A percentile compares a stretch with the other conserved stretches of the same genome.
Evolutionary conservation across 1,139 yeast species (phyloP).

Genomic region (Wickerhamomyces sp.): DNA sequence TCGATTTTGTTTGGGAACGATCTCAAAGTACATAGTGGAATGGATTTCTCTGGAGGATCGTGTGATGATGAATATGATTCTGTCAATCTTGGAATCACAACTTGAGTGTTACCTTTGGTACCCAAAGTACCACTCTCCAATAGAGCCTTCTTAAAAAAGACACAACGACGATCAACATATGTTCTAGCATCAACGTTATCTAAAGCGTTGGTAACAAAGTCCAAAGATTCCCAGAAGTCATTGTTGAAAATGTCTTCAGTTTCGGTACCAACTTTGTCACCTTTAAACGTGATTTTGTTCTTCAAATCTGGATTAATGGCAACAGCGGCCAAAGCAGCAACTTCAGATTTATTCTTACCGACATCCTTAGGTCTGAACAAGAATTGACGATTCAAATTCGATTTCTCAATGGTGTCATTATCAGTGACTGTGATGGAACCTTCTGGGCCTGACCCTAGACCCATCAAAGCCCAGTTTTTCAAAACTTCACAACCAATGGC

Average conservation of each 20-base stretch:
- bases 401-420: constrained; percentile 91
- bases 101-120: constrained; percentile 97
- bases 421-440: constrained; percentile 88
- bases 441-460: constrained; percentile 85
- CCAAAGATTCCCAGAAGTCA: constrained; percentile 78
- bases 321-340: constrained; percentile 79
- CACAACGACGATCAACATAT: constrained; percentile 95
- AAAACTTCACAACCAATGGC: constrained; percentile 99
- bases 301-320: constrained; percentile 79
- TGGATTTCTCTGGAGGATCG: constrained; percentile 97
- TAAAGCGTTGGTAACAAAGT: constrained; percentile 90
- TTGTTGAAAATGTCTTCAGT: constrained; percentile 86
- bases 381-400: constrained; percentile 93
- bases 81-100: constrained; percentile 85
- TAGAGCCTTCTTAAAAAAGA: constrained; percentile 84
- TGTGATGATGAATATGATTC: constrained; percentile 95
- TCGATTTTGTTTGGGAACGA: constrained; percentile 97
- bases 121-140: constrained; percentile 97
- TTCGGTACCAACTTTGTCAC: constrained; percentile 90
- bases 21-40: constrained; percentile 94
- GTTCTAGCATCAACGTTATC: constrained; percentile 98
- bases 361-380: constrained; percentile 92
- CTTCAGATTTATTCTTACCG: constrained; percentile 85
- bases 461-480: constrained; percentile 97
- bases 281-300: constrained; percentile 70